phyloP scores from a whole-genome alignment of 306 rosid species.

The Sphenostylis stenocarpa region DNA sequence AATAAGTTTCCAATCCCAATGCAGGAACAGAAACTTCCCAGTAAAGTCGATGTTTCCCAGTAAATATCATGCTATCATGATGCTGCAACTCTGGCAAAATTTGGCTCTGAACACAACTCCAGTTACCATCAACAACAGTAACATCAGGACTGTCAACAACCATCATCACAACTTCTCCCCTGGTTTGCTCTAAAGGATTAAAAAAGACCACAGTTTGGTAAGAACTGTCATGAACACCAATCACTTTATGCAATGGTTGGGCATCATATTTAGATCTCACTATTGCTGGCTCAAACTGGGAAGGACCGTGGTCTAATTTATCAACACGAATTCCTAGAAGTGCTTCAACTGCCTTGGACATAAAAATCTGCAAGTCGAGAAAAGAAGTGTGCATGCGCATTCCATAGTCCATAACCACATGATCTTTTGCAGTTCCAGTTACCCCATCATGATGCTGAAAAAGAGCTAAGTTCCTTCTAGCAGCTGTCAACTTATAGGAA shows the following conservation, averaged over 20 bases:
- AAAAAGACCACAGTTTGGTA: slow-evolving; percentile 65
- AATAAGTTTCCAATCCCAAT: slow-evolving; percentile 82
- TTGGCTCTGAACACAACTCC: slow-evolving; percentile 84
- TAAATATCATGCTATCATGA: slow-evolving; percentile 65
- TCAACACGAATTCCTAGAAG: slow-evolving; percentile 84
- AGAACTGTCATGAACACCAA: slow-evolving; percentile 59
- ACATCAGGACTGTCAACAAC: slow-evolving; percentile 75
- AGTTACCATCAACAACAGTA: slow-evolving; percentile 72
- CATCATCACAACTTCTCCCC: slow-evolving; percentile 87
- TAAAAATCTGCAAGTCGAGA: slow-evolving; percentile 87
- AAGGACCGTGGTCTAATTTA: slow-evolving; percentile 68
- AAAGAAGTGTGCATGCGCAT: slow-evolving; percentile 89
- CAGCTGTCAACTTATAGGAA: slow-evolving; percentile 91
- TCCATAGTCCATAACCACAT: slow-evolving; percentile 91
- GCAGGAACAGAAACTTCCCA: slow-evolving; percentile 87
- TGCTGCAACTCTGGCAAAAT: slow-evolving; percentile 83
- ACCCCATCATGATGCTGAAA: slow-evolving; percentile 99
- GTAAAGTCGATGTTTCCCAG: slow-evolving; percentile 84
- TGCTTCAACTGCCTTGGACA: slow-evolving; percentile 87
- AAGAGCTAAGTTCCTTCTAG: slow-evolving; percentile 96
- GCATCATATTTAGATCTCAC: slow-evolving; percentile 87
- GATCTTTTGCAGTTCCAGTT: slow-evolving; percentile 97
- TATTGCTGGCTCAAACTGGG: slow-evolving; percentile 78
- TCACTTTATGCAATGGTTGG: slow-evolving; percentile 78
- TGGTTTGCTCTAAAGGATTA: slow-evolving; percentile 85